Evolutionary conservation across 2,329 filamentous ascomycete genomes (phyloP).

Genomic region (Pseudopyrenochaeta lycopersici): DNA sequence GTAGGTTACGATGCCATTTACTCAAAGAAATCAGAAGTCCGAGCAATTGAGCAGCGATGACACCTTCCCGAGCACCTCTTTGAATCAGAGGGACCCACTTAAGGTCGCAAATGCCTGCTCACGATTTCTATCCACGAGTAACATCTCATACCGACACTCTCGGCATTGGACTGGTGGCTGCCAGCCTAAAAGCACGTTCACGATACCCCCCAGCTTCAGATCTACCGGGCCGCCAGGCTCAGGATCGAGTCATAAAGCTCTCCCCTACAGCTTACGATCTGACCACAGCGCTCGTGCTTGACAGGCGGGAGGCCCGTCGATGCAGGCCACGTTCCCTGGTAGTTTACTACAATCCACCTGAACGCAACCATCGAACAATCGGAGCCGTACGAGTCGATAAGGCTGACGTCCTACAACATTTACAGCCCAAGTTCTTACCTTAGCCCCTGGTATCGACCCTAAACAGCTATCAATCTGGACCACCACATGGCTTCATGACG

Average conservation of each 20-base stretch:
- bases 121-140: constrained; percentile 18
- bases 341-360: neutral
- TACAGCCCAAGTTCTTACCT: constrained; percentile 18
- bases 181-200: constrained; percentile 4
- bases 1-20: constrained; percentile 3
- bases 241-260: constrained; percentile 17
- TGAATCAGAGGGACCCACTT: constrained; percentile 5
- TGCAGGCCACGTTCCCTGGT: constrained; percentile 15
- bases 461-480: constrained; percentile 15
- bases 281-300: constrained; percentile 21
- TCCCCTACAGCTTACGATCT: constrained; percentile 14
- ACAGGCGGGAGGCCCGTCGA: constrained; percentile 19
- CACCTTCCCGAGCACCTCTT: neutral
- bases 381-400: constrained; percentile 1
- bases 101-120: constrained; percentile 7
- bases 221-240: constrained; percentile 27
- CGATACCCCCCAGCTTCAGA: constrained; percentile 15
- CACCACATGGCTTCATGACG: constrained; percentile 12
- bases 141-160: constrained; percentile 5
- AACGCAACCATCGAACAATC: constrained; percentile 1
- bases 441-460: constrained; percentile 5
- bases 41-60: constrained; percentile 1
- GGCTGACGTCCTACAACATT: constrained; percentile 12
- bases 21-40: neutral
- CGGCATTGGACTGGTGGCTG: constrained; percentile 16